Base-by-base conservation (phyloP, 768 basidiomycete species). In the Holtermanniella nyarrowii region DNA sequence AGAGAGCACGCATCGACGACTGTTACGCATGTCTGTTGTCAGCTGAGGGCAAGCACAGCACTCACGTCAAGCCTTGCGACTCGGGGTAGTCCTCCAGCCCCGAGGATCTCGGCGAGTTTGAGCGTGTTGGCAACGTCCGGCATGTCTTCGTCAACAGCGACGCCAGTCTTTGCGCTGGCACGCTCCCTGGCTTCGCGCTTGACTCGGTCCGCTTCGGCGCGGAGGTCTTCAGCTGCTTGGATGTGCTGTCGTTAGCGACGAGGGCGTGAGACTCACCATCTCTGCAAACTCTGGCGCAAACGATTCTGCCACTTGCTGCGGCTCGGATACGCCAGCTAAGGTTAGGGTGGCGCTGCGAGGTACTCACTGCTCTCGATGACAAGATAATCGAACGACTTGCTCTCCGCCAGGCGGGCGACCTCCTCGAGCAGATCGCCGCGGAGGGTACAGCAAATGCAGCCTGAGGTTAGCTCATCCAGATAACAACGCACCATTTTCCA, bases 381-480 rank as follows among this genome's bases (percentile, higher is more conserved):
- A 11, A 72, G 58, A 54, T 72, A 72, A 47, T 73, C 72, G 42
- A 68, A 66, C 1, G 42, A 39, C 3, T 53, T 56, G 16, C 52
- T 46, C 14, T 68, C 65, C 0, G 68, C 69, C 1, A 72, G 57
- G 22, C 50, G 53, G 4, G 65, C 66, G 4, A 72, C 58, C 53
- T 69, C 67, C 45, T 72, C 71, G 16, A 72, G 55, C 2, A 72
- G 46, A 46, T 72, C 71, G 2, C 61, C 65, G 26, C 71, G 63
- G 2, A 72, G 56, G 3, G 68, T 72, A 53, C 71, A 69, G 59
- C 71, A 70, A 45, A 72, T 70, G 49, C 71, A 70, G 3, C 70
- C 61, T 67, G 23, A 3, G 3, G 37, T 20, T 25, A 14, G 27
- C 20, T 14, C n/a, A 10, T 16, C 25, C 5, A 13, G 14, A 7